Evolutionary conservation across 2,329 filamentous ascomycete genomes (phyloP), one percentile per base, ranked within the genome.

Genomic region (Thermothelomyces thermophilus): DNA sequence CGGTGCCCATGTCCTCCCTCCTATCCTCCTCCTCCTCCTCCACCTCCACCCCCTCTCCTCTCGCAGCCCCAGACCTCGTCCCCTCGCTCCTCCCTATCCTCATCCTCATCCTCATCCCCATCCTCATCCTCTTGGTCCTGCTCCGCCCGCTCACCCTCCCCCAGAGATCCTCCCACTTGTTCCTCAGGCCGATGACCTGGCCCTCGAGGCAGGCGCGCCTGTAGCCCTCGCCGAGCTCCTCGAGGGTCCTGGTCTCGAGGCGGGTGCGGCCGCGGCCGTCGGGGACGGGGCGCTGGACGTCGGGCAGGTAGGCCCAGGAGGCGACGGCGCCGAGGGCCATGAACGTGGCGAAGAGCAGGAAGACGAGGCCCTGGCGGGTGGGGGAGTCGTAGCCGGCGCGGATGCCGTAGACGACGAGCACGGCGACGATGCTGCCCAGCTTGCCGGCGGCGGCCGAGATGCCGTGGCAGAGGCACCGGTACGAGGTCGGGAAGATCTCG

Each of bases 401-500:
- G 62, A 77, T 74, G 48, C 70, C 73, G 56, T 73, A 75, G 1
- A 76, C 72, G 22, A 77, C 66, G 11, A 76, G 59, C 16, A 77
- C 67, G 43, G 74, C 75, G 5, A 76, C 63, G 44, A 82, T 73
- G 51, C 75, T 76, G 20, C 78, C 79, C 1, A 79, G 63, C 58
- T 83, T 83, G 10, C 79, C 80, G 0, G 74, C 73, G 0, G 79
- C 79, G 0, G 80, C 79, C 0, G 79, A 79, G 46, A 83, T 78
- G 20, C 79, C 79, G 58, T 82, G 79, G 51, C 78, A 82, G 0
- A 79, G 80, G 44, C 74, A 80, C 35, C 81, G 74, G 57, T 82
- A 83, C 54, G 74, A 73, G 2, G 80, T 84, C 0, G 79, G 80
- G 60, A 84, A 85, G 36, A 82, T 75, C 60, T 84, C 80, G 36